Evolutionary conservation across 1,139 yeast species (phyloP), one percentile per base, ranked within the genome.

Genomic region (Diutina pseudorugosa): DNA sequence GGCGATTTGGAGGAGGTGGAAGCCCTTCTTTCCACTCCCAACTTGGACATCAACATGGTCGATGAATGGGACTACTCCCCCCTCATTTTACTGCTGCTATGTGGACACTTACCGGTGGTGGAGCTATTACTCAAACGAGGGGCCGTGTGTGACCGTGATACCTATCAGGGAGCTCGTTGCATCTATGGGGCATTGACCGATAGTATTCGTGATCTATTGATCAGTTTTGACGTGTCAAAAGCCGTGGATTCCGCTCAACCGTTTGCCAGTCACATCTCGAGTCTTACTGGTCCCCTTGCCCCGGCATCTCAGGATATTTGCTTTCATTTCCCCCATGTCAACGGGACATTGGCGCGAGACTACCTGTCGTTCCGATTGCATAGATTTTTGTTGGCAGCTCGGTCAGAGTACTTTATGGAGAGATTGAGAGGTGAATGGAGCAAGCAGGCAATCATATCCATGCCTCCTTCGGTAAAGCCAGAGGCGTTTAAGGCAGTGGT

Each of bases 41-140:
- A 83, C 18, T 71, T 82, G 9, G 75, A 82, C 56, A 65, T 80
- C 54, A 86, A 86, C 62, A 78, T 71, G 53, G 79, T 80, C 41
- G 94, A 86, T 61, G 80, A 78, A 57, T 85, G 83, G 76, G 86
- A 86, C 62, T 82, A 84, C 62, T 77, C 90, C 1, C 94, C 94
- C 0, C 70, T 86, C 56, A 82, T 83, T 55, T 65, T 85, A 33
- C 87, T 90, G 9, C 80, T 88, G 30, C 62, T 86, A 12, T 85
- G 94, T 67, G 95, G 95, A 0, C 93, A 85, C 63, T 75, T 73
- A 56, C 68, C 69, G 1, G 73, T 85, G 8, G 94, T 86, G 16
- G 73, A 71, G 54, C 65, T 82, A 52, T 67, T 86, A 33, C 68
- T 86, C 11, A 58, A 64, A 30, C 73, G 82, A 52, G 95, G 95